Base-by-base conservation (phyloP, 768 basidiomycete genomes). In the Pisolithus sp. region DNA sequence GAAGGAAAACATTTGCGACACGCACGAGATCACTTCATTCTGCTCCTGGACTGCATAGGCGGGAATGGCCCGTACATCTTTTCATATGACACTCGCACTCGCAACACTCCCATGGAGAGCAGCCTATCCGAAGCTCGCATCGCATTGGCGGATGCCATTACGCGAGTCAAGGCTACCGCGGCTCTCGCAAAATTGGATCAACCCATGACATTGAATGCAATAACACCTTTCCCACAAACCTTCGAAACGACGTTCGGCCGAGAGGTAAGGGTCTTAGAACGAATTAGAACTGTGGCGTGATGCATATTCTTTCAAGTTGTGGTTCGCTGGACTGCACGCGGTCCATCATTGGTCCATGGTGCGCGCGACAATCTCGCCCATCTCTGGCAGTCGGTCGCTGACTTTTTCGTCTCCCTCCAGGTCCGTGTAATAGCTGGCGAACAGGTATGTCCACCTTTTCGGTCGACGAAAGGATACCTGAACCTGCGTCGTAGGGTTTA, bases 321-420 rank as follows among this genome's bases (percentile, higher is more conserved):
- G 90, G 90, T 93, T 93, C 65, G 79, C 82, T n/a, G 82, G 76
- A 21, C 69, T 93, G 30, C 90, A 93, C 61, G 89, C 89, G 40
- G 85, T 93, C 23, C 90, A 93, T 68, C 90, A 93, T 63, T 93
- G 88, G 88, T 89, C 88, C 18, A 90, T 90, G 86, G 87, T 88
- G 10, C 23, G 21, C 13, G 3, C 12, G 13, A 20, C 24, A 17
- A 13, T 20, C 17, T 51, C 38, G 53, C n/a, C 37, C 40, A 36
- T 26, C 36, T 18, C 23, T 24, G 23, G 23, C 38, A 39, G 13
- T 39, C 21, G 9, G n/a, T 48, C 47, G 23, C 28, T 56, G 37
- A 46, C 51, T 38, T 41, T 59, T 49, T 7, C 40, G 44, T 41
- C 34, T n/a, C 37, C 47, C 50, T 53, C 53, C 18, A 90, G 88